These are phyloP conservation scores for Aspergillus leporis DNA, from an alignment of 495 filamentous ascomycete genomes.

Conservation along the genomic window DNA sequence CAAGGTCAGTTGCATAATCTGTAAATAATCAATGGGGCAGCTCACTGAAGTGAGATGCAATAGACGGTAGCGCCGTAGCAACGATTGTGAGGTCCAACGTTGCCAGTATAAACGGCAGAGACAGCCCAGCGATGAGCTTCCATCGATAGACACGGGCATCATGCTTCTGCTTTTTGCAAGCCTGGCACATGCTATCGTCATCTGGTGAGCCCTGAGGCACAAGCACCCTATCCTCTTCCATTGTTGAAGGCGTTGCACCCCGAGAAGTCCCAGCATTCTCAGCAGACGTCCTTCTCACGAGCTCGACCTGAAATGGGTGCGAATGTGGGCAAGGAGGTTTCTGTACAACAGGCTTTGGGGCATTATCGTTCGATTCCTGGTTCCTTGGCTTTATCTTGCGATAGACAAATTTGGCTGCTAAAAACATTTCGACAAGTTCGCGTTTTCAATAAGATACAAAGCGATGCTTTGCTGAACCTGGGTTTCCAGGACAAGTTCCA, in stretches of 20 bases:
- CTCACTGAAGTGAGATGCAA: constrained; percentile 60
- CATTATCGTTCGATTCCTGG: background rate
- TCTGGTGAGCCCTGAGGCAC: too few relatives aligned
- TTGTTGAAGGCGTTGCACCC: background rate
- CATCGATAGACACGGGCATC: constrained; percentile 42
- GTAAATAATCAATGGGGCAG: constrained; percentile 1
- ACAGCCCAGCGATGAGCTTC: constrained; percentile 54
- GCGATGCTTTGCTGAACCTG: background rate
- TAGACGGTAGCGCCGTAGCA: constrained; percentile 57
- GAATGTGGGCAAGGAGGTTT: constrained; percentile 2
- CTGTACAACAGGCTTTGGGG: background rate
- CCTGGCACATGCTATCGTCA: background rate
- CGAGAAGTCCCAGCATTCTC: background rate
- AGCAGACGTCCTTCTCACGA: background rate
- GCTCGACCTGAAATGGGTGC: background rate
- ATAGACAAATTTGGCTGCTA: background rate
- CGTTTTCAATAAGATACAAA: background rate
- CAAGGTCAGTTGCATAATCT: background rate
- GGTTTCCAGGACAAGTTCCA: background rate
- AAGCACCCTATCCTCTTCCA: background rate
- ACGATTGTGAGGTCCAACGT: constrained; percentile 61
- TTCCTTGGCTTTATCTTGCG: background rate
- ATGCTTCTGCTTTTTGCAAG: constrained; percentile 7
- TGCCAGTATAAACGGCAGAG: constrained; percentile 51
- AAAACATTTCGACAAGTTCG: background rate